Base-by-base conservation (phyloP, 495 filamentous ascomycete genomes). In the Aspergillus funiculosus region DNA sequence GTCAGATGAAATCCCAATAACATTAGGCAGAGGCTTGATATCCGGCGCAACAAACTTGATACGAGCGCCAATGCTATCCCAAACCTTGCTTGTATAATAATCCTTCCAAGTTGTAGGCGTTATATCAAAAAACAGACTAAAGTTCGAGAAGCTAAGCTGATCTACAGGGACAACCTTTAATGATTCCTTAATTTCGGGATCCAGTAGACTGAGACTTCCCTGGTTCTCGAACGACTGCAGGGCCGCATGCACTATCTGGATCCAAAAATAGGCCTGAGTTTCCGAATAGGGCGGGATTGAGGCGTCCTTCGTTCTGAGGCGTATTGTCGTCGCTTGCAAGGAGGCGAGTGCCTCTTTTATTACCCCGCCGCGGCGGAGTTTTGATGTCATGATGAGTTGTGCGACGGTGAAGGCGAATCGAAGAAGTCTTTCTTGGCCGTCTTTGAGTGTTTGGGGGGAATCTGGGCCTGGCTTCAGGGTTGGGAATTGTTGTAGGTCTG, bases 261-360 rank as follows among this genome's bases (percentile, higher is more conserved):
- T 32, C 44, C 44, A 48, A 15, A 39, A 48, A 19, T 32, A 32
- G 6, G 44, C 32, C 21, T 48, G 44, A n/a, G 44, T 48, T 21
- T 48, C 29, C 2, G 44, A 46, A 24, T 46, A 48, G 5, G 35
- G 36, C 22, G 24, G 26, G 10, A 48, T 32, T n/a, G 35, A 9
- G 18, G 18, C 5, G 4, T 40, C 36, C 11, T n/a, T 13, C 6
- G 26, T 19, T 15, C 44, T 17, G n/a, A 40, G 34, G 34, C 26
- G 44, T 14, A 48, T 40, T 7, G 36, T 48, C 5, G 35, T 48
- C 4, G 35, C 15, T 13, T 48, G 25, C 21, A 48, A 25, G 9
- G 26, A 18, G n/a, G 35, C 14, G 2, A 48, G 44, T 5, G 44
- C 44, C 2, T 48, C 20, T 17, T 30, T 40, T 15, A 48, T 20